Evolutionary conservation across 2,329 filamentous ascomycete genomes (phyloP), one percentile per base, ranked within the genome.

Genomic region (Cladosporium sp.): DNA sequence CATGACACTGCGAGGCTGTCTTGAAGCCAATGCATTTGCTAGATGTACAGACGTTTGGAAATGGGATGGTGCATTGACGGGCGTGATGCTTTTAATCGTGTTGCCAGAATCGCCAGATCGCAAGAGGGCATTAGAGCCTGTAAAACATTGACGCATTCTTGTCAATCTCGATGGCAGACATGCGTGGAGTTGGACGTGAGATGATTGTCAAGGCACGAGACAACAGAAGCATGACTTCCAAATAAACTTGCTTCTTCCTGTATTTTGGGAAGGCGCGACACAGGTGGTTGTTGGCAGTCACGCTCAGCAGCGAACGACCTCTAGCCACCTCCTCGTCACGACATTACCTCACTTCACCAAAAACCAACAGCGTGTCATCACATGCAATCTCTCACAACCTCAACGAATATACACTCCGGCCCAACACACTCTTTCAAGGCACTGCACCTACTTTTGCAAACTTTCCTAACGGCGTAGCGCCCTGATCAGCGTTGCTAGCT

Each of bases 361-460:
- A 12, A 1, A 32, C 30, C n/a, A 34, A 21, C 18, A 44, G 6
- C 2, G 7, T 30, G 26, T 30, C 26, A 34, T 55, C 28, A 32
- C 18, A 55, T 55, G 18, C 52, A n/a, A 34, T 55, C 28, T 12
- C 18, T 21, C 10, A 21, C n/a, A 34, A 12, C n/a, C 52, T 55
- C 52, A 55, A 55, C 52, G 52, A 55, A 55, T 34, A 55, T 34
- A 11, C 28, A 18, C n/a, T 12, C 52, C 52, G 30, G 52, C 52
- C 52, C 52, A 55, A 55, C 52, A 55, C 52, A 21, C 28, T 55
- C 52, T 30, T 34, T 18, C 52, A 15, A 32, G 26, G 32, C 32
- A 30, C 3, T 15, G 18, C 26, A 32, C 52, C 52, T 55, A 55
- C 18, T 55, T 34, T 55, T 21, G 28, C 52, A 34, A 24, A 32